phyloP scores from a whole-genome alignment of 129 eudicot genomes.

The Centella asiatica region DNA sequence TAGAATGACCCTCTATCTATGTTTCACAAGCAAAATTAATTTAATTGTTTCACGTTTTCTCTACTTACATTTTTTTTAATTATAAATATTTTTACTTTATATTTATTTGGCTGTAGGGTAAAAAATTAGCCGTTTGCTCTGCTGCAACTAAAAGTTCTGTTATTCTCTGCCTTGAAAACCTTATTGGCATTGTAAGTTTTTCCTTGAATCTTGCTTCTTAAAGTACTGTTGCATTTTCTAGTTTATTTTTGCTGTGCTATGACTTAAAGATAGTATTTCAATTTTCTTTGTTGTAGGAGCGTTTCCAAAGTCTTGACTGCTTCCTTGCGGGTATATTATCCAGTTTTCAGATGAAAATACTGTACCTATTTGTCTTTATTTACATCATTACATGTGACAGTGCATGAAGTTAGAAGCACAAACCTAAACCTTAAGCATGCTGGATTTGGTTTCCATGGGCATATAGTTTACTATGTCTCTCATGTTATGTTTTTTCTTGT shows the following conservation, averaged over 20 bases:
- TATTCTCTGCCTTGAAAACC: slow-evolving; percentile 77
- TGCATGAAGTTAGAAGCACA: no score
- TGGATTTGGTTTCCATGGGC: not conserved
- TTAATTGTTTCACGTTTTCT: not conserved
- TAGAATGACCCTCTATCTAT: not conserved
- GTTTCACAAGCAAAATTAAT: not conserved
- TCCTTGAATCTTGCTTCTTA: not conserved
- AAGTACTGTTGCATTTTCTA: not conserved
- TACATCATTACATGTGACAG: no score
- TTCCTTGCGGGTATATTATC: slow-evolving; percentile 81
- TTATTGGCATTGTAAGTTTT: slow-evolving; percentile 68
- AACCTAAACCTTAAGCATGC: not conserved
- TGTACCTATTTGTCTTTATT: no score
- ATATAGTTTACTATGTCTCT: not conserved
- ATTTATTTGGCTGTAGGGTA: slow-evolving; percentile 46
- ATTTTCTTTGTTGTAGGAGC: slow-evolving; percentile 52
- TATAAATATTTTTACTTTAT: not conserved
- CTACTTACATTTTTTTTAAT: no score
- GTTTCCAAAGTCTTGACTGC: slow-evolving; percentile 91
- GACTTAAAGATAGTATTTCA: slow-evolving; percentile 9
- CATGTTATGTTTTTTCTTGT: not conserved
- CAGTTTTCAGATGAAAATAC: not conserved
- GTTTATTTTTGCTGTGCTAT: not conserved
- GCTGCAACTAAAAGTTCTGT: slow-evolving; percentile 99
- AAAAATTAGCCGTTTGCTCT: slow-evolving; percentile 86